Conservation (phyloP, 1,139 yeast genomes). For the Yamadazyma sp. region DNA sequence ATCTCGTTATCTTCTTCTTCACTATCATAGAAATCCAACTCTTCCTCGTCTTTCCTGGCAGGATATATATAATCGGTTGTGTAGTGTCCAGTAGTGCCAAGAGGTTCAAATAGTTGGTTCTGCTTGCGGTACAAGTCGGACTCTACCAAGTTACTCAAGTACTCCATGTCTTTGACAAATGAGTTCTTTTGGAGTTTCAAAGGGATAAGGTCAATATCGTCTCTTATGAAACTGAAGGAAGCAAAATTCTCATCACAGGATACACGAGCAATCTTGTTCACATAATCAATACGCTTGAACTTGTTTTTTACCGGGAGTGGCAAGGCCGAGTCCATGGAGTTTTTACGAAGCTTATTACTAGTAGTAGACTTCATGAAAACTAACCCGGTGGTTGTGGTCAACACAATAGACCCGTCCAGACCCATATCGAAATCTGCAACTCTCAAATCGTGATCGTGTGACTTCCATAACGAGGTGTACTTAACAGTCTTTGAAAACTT, state of each 20-base stretch:
- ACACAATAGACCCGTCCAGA: conserved; percentile 64
- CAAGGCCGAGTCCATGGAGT: conserved; percentile 29
- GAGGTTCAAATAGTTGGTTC: conserved; percentile 28
- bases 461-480: conserved; percentile 51
- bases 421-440: conserved; percentile 66
- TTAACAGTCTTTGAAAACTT: conserved; percentile 33
- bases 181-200: conserved; percentile 44
- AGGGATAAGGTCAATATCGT: conserved; percentile 59
- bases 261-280: conserved; percentile 59
- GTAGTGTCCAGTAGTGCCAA: conserved; percentile 14
- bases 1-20: conserved; percentile 18
- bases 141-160: conserved; percentile 45
- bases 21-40: conserved; percentile 12
- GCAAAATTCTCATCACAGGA: conserved; percentile 65
- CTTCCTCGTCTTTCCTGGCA: conserved; percentile 1
- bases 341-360: conserved; percentile 26
- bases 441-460: conserved; percentile 50
- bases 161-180: conserved; percentile 47
- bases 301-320: conserved; percentile 40
- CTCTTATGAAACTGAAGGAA: conserved; percentile 69
- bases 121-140: conserved; percentile 32
- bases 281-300: conserved; percentile 51
- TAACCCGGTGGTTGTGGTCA: conserved; percentile 69
- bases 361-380: conserved; percentile 40
- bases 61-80: conserved; percentile 30